Percentiles rank a stretch among this genome's conserved stretches.
These are phyloP conservation scores for Urtica urens DNA, from an alignment of 306 rosid species.

Conservation along the genomic window DNA sequence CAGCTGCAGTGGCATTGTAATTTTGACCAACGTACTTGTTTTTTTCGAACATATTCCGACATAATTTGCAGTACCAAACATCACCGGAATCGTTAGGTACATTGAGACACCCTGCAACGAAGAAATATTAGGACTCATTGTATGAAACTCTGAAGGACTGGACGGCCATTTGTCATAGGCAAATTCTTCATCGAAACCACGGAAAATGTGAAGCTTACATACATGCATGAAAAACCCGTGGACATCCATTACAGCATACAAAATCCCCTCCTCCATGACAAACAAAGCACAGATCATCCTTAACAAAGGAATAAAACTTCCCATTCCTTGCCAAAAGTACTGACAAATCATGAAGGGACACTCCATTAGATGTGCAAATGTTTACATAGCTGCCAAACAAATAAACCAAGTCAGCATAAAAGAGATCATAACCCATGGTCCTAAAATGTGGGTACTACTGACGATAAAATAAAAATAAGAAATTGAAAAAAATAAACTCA, in stretches of 20 bases:
- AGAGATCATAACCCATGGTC: slow-evolving; percentile 4
- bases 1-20: slow-evolving; percentile 68
- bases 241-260: slow-evolving; percentile 87
- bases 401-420: not conserved
- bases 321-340: slow-evolving; percentile 49
- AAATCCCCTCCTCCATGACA: slow-evolving; percentile 82
- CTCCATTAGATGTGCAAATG: slow-evolving; percentile 85
- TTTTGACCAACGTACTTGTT: slow-evolving; percentile 50
- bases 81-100: slow-evolving; percentile 47
- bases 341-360: slow-evolving; percentile 85
- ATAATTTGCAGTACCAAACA: slow-evolving; percentile 81
- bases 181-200: too few relatives aligned
- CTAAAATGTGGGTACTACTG: not conserved
- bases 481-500: slow-evolving; percentile 34
- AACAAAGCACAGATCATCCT: slow-evolving; percentile 77
- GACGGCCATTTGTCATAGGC: too few relatives aligned
- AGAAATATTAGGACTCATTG: not conserved
- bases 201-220: slow-evolving; percentile 7
- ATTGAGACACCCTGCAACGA: slow-evolving; percentile 66
- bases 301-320: slow-evolving; percentile 40
- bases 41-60: slow-evolving; percentile 49
- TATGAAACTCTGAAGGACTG: too few relatives aligned
- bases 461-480: too few relatives aligned
- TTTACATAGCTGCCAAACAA: slow-evolving; percentile 54
- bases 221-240: slow-evolving; percentile 84